Percentiles rank a stretch among this genome's conserved stretches.
These are phyloP conservation scores for Nemania serpens DNA, from an alignment of 2,329 filamentous ascomycete species.

Conservation along the genomic window DNA sequence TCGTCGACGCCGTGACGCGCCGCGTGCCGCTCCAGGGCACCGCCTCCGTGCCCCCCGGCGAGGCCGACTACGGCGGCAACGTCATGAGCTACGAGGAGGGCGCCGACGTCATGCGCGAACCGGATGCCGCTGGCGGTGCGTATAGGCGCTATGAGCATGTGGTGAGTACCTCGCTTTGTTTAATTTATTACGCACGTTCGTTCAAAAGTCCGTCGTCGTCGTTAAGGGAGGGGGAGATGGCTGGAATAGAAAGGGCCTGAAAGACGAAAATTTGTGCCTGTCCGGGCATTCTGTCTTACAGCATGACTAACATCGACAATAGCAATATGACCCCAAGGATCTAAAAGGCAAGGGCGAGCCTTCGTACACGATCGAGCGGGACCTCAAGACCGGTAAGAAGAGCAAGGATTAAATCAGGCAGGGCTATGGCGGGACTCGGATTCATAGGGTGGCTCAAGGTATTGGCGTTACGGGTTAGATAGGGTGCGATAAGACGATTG, in stretches of 20 bases:
- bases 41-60: constrained; percentile 75
- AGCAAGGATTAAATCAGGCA: constrained; percentile 33
- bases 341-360: constrained; percentile 84
- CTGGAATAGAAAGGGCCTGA: too few species aligned
- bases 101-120: constrained; percentile 81
- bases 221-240: too few species aligned
- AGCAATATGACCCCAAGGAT: constrained; percentile 75
- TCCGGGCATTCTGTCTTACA: too few species aligned
- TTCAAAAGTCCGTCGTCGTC: too few species aligned
- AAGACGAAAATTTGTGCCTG: too few species aligned
- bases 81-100: constrained; percentile 82
- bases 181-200: too few species aligned
- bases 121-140: constrained; percentile 68
- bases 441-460: neutral
- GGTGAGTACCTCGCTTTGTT: constrained; percentile 57
- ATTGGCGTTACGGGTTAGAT: constrained; percentile 10
- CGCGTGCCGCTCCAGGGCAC: constrained; percentile 84
- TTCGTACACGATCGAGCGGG: constrained; percentile 71
- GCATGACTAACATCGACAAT: neutral
- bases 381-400: constrained; percentile 64
- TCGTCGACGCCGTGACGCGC: constrained; percentile 71
- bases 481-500: neutral
- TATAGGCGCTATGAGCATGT: constrained; percentile 77
- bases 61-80: constrained; percentile 68
- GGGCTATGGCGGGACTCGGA: neutral